phyloP scores from a whole-genome alignment of 164 flowering plant species.

The Berberis vulgaris region DNA sequence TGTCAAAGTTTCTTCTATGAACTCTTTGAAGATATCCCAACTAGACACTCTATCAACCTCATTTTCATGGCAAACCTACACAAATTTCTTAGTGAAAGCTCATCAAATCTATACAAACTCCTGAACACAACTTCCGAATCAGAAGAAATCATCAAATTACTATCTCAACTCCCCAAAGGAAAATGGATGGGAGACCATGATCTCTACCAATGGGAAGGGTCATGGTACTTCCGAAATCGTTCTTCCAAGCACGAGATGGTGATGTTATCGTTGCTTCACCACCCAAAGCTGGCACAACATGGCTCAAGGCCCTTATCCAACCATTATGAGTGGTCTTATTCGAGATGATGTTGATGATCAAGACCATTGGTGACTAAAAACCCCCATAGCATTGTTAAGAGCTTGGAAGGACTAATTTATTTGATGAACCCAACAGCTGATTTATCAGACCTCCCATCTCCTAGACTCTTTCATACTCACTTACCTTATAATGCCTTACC shows the following conservation, averaged over 20 bases:
- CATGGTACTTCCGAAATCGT: not conserved
- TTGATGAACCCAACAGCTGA: not conserved
- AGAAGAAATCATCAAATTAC: not conserved
- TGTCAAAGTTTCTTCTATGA: no score
- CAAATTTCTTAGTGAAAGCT: no score
- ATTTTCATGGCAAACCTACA: no score
- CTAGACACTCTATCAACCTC: no score
- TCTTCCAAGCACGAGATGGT: not conserved
- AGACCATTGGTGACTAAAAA: not conserved
- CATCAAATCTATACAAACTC: no score
- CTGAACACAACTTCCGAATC: not conserved
- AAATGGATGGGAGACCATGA: not conserved
- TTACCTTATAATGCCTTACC: not conserved
- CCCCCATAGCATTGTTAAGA: not conserved
- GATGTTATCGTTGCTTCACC: not conserved
- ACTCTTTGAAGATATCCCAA: no score
- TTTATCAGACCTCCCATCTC: not conserved
- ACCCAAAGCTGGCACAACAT: not conserved
- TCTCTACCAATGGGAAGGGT: not conserved
- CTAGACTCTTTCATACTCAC: slow-evolving; percentile 1
- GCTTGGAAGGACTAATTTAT: not conserved
- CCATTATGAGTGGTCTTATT: not conserved
- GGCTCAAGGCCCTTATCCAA: slow-evolving; percentile 1
- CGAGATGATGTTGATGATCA: not conserved
- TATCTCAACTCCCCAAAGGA: not conserved